Evolutionary conservation across 371 early-diverging fungal species (phyloP), one percentile per base, ranked within the genome.

Genomic region (Aphelidium insulamus): DNA sequence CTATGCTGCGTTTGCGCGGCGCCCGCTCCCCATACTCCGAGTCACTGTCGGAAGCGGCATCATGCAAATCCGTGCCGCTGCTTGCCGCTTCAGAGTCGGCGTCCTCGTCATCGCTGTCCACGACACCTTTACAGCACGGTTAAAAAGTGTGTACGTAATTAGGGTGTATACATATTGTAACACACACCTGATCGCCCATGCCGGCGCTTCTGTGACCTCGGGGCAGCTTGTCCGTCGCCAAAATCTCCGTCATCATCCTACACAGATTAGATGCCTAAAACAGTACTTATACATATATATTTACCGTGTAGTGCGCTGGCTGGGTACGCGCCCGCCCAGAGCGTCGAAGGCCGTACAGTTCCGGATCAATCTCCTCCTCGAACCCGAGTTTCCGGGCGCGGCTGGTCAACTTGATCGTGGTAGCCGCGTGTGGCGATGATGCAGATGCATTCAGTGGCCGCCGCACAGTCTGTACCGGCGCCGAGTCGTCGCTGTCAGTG

Each of bases 331-430:
- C 48, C 24, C 64, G 40, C n/a, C 54, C 59, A 5, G 66, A 65
- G 35, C 66, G 39, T 23, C 66, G 54, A 5, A 62, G 48, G 17
- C 60, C 63, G 32, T 57, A 62, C 14, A 64, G 42, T 11, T 62
- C 60, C 1, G 65, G 58, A 35, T 64, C 57, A 5, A 43, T 45
- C 18, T 56, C 45, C 20, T 38, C 37, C 24, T 44, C 47, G 26
- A 33, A 36, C 28, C 36, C 41, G 23, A 31, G 37, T 9, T 44
- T 38, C 21, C 48, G 23, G 14, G 48, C 45, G 12, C 15, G 38
- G 27, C 23, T 32, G 35, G 5, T 45, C 46, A n/a, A 38, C 45
- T n/a, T 20, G 17, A 5, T 47, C 28, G 9, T 24, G 35, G 12
- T 19, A 22, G 2, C 19, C 19, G 19, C 14, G n/a, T n/a, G n/a